Percentiles rank a stretch among this genome's conserved stretches.
Evolutionary conservation across 2,329 filamentous ascomycete genomes (phyloP).

Genomic region (Tolypocladium tundrense): DNA sequence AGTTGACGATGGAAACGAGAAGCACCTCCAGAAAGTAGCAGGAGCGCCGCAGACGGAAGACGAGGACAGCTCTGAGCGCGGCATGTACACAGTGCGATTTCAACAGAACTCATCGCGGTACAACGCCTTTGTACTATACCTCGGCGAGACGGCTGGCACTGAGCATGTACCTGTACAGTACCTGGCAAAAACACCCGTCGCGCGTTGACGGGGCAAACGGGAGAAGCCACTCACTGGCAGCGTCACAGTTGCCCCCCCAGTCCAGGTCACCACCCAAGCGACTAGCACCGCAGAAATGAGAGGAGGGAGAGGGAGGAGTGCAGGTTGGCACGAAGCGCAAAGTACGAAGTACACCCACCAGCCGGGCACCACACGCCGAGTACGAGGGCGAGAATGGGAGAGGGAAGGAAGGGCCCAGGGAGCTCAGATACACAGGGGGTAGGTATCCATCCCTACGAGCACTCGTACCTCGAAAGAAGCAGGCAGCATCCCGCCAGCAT

Average conservation of each 20-base stretch:
- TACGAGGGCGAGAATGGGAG: not conserved
- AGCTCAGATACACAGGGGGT: not conserved
- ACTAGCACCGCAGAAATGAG: not conserved
- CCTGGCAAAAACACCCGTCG: slow-evolving; percentile 12
- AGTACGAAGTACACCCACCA: not conserved
- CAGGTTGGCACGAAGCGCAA: not conserved
- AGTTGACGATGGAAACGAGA: not conserved
- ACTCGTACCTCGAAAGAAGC: not conserved
- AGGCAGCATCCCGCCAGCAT: not conserved
- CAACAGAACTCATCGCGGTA: slow-evolving; percentile 10
- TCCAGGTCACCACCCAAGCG: not conserved
- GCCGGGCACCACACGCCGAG: not conserved
- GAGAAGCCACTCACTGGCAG: not conserved
- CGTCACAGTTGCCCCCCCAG: not conserved
- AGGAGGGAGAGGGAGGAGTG: not conserved
- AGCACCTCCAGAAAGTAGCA: not conserved
- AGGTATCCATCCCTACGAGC: no score
- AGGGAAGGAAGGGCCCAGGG: not conserved
- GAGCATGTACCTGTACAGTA: slow-evolving; percentile 29
- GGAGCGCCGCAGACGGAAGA: not conserved
- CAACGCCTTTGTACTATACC: slow-evolving; percentile 24
- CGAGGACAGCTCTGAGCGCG: slow-evolving; percentile 1
- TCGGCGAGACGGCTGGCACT: slow-evolving; percentile 19
- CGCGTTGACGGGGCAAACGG: not conserved
- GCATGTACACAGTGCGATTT: slow-evolving; percentile 26